Evolutionary conservation across 2,329 filamentous ascomycete genomes (phyloP).

Genomic region (Geosmithia putterillii): DNA sequence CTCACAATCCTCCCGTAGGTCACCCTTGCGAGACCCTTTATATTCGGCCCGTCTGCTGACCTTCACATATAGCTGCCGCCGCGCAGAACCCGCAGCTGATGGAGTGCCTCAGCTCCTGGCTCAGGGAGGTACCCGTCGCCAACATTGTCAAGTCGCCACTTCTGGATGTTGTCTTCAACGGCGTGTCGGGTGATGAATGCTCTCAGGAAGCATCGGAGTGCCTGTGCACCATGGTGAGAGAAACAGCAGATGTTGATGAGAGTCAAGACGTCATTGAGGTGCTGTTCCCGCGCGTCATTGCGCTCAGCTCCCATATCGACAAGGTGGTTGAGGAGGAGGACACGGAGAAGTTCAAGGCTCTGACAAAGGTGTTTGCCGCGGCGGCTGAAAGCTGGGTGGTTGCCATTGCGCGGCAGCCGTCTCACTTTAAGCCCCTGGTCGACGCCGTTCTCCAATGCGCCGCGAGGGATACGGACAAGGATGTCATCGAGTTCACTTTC

Average conservation of each 20-base stretch:
- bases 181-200: constrained; percentile 61
- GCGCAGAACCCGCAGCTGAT: constrained; percentile 81
- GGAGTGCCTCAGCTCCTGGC: constrained; percentile 94
- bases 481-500: constrained; percentile 90
- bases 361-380: constrained; percentile 84
- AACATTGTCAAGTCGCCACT: constrained; percentile 79
- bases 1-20: constrained; percentile 77
- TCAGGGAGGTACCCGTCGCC: constrained; percentile 77
- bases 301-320: constrained; percentile 63
- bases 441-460: constrained; percentile 90
- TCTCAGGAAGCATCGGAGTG: constrained; percentile 87
- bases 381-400: constrained; percentile 93
- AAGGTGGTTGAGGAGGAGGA: constrained; percentile 72
- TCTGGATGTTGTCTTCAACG: constrained; percentile 68
- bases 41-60: background rate
- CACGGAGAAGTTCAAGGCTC: constrained; percentile 69
- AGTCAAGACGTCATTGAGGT: constrained; percentile 69
- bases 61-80: constrained; percentile 46
- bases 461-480: constrained; percentile 72
- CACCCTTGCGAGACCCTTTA: background rate
- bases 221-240: constrained; percentile 79
- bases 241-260: constrained; percentile 90
- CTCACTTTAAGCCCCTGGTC: constrained; percentile 72
- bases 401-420: constrained; percentile 72
- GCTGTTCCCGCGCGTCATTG: constrained; percentile 70